Evolutionary conservation across 2,329 filamentous ascomycete genomes (phyloP).

Genomic region (Fonsecaea nubica): DNA sequence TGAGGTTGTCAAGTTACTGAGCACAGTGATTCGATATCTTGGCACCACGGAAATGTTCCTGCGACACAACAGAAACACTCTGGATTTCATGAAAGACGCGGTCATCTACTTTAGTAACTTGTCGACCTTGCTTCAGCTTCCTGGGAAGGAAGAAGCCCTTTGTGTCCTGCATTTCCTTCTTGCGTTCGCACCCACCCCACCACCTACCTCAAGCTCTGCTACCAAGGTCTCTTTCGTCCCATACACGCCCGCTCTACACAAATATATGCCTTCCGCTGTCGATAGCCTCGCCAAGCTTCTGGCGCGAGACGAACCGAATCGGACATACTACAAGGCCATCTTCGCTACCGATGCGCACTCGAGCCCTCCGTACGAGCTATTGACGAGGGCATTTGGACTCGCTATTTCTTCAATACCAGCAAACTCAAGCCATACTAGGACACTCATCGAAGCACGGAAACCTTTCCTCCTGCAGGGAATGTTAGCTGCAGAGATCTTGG

Average conservation of each 20-base stretch:
- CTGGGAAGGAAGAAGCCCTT: conserved; percentile 83
- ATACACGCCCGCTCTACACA: conserved; percentile 81
- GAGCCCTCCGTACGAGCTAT: conserved; percentile 73
- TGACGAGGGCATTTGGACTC: conserved; percentile 85
- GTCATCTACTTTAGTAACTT: conserved; percentile 90
- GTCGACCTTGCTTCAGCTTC: conserved; percentile 77
- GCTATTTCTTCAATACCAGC: conserved; percentile 86
- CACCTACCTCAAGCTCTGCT: conserved; percentile 62
- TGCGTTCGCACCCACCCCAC: conserved; percentile 82
- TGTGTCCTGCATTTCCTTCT: conserved; percentile 88
- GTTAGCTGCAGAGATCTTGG: conserved; percentile 85
- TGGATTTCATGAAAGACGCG: conserved; percentile 97
- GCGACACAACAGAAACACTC: conserved; percentile 78
- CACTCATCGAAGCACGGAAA: conserved; percentile 81
- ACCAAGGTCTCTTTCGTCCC: conserved; percentile 74
- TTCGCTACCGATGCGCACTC: conserved; percentile 74
- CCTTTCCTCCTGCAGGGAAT: conserved; percentile 91
- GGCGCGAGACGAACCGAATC: conserved; percentile 90
- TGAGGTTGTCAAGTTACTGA: conserved; percentile 80
- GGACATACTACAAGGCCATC: conserved; percentile 80
- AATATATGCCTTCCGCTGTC: conserved; percentile 86
- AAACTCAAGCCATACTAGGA: conserved; percentile 58
- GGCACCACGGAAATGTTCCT: conserved; percentile 89
- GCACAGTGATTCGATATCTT: conserved; percentile 81
- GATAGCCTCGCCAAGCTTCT: conserved; percentile 91